A percentile compares a stretch with the other conserved stretches of the same genome.
phyloP scores from a whole-genome alignment of 345 rosid species.

The Citrus medica region DNA sequence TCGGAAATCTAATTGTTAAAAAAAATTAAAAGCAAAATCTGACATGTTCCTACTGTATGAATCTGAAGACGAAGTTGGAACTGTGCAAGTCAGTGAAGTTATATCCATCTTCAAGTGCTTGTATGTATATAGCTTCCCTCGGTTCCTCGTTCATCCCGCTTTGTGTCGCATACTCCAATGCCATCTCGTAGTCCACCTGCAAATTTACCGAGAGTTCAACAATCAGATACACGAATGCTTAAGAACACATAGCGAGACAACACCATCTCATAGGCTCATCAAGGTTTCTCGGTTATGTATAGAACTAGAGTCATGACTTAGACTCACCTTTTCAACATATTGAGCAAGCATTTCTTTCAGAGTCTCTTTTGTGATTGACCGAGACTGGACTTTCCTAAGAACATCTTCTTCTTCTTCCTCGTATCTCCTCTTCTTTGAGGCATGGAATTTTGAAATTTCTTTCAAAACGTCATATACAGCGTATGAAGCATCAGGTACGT shows the following conservation, averaged over 20 bases:
- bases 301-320: not conserved
- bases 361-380: slow-evolving; percentile 64
- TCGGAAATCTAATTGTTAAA: too few species aligned
- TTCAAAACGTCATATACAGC: slow-evolving; percentile 74
- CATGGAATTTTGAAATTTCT: slow-evolving; percentile 61
- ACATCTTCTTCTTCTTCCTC: slow-evolving; percentile 48
- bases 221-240: too few species aligned
- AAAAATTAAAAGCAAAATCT: not conserved
- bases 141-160: slow-evolving; percentile 93
- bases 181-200: slow-evolving; percentile 99
- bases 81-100: slow-evolving; percentile 50
- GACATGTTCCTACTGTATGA: slow-evolving; percentile 32
- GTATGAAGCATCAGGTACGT: slow-evolving; percentile 75
- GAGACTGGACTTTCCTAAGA: slow-evolving; percentile 54
- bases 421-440: slow-evolving; percentile 53
- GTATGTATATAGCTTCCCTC: slow-evolving; percentile 56
- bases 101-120: slow-evolving; percentile 38
- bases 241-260: too few species aligned
- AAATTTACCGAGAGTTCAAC: slow-evolving; percentile 1
- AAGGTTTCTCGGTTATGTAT: not conserved
- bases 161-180: slow-evolving; percentile 89
- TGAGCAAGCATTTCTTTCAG: slow-evolving; percentile 67
- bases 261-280: too few species aligned
- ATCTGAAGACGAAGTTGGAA: slow-evolving; percentile 62
- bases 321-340: slow-evolving; percentile 81